These are phyloP conservation scores for Apophysomyces ossiformis DNA, from an alignment of 371 early-diverging fungal species.

Conservation along the genomic window DNA sequence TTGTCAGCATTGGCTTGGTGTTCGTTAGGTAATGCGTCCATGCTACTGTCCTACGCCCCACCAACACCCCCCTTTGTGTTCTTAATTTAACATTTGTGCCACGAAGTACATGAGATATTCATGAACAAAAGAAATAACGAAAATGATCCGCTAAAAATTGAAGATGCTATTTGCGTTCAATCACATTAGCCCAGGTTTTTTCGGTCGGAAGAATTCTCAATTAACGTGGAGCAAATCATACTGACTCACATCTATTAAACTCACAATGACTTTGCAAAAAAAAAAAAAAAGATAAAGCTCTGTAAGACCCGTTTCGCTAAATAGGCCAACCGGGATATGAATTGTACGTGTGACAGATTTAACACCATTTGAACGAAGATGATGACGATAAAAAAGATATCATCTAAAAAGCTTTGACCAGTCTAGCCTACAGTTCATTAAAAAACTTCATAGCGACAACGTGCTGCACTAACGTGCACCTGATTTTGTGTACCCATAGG, in stretches of 20 bases:
- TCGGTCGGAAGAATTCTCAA: neutral
- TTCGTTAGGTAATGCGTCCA: conserved; percentile 6
- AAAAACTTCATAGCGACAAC: neutral
- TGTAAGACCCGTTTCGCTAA: neutral
- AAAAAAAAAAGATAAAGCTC: too few species aligned
- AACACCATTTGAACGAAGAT: neutral
- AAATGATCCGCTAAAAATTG: neutral
- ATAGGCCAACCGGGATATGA: neutral
- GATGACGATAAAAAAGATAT: neutral
- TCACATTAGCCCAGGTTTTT: neutral
- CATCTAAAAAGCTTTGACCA: neutral
- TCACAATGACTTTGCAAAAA: neutral
- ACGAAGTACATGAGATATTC: neutral
- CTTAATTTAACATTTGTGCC: conserved; percentile 4
- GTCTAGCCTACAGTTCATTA: neutral
- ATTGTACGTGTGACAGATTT: neutral
- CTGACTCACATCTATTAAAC: neutral
- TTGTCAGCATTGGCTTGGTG: conserved; percentile 3
- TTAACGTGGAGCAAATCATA: neutral
- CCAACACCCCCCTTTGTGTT: neutral
- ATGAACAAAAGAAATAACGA: neutral
- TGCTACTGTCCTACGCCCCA: conserved; percentile 2
- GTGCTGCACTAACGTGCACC: conserved; percentile 10
- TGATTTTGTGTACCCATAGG: conserved; percentile 1
- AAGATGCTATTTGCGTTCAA: neutral